These are phyloP conservation scores for Backusella tarrabulga DNA, from an alignment of 192 early-diverging fungal species.

Conservation along the genomic window DNA sequence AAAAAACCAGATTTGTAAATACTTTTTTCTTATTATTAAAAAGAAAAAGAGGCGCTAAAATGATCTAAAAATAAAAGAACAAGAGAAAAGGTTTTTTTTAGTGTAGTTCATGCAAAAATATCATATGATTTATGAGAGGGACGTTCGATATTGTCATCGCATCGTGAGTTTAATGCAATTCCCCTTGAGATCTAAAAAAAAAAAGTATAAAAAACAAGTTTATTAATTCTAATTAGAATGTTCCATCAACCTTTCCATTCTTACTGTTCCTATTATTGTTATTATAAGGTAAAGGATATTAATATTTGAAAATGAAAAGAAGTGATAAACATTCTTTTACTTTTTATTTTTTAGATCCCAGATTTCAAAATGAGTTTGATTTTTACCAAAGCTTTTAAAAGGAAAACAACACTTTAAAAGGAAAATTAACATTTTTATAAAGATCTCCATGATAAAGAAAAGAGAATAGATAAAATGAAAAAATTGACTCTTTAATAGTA, in stretches of 20 bases:
- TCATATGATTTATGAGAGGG: neutral
- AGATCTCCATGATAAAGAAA: neutral
- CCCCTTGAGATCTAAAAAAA: neutral
- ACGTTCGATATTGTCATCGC: too few species aligned
- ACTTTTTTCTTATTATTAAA: neutral
- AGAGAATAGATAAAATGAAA: neutral
- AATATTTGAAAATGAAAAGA: neutral
- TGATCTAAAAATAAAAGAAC: neutral
- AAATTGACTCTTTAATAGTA: neutral
- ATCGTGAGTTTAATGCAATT: neutral
- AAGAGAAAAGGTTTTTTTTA: neutral
- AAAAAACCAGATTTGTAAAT: slow-evolving; percentile 2
- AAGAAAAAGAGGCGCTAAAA: neutral
- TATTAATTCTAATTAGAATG: neutral
- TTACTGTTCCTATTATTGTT: neutral
- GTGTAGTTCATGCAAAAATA: neutral
- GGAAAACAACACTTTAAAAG: neutral
- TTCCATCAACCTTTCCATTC: neutral
- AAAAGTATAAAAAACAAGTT: neutral
- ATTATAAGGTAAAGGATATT: neutral
- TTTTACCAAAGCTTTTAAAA: neutral
- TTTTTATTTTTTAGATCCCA: neutral
- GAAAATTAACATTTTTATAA: neutral
- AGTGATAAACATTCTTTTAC: neutral
- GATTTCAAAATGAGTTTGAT: neutral